phyloP scores from a whole-genome alignment of 2,329 filamentous ascomycete genomes.

The Botryotinia globosa region DNA sequence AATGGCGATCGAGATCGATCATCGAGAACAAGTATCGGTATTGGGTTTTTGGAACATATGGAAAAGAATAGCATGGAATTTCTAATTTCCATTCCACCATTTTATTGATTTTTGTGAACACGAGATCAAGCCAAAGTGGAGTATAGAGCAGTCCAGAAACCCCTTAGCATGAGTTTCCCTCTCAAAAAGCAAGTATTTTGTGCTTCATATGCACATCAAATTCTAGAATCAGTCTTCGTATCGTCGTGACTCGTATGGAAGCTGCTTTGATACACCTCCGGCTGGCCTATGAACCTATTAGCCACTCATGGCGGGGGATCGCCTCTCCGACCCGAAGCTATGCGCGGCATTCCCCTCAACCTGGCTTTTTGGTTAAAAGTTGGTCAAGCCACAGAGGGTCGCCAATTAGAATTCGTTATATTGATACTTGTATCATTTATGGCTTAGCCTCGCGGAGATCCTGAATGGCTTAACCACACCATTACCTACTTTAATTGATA shows the following conservation, averaged over 20 bases:
- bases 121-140: neutral
- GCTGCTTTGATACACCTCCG: neutral
- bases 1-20: neutral
- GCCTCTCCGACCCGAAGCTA: neutral
- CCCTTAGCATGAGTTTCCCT: neutral
- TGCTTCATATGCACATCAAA: neutral
- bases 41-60: neutral
- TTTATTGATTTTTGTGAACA: neutral
- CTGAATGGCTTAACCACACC: neutral
- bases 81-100: neutral
- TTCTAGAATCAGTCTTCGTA: neutral
- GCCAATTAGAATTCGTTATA: neutral
- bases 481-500: neutral
- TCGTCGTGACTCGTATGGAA: neutral
- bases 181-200: neutral
- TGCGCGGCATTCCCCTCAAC: neutral
- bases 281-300: neutral
- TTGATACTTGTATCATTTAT: neutral
- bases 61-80: neutral
- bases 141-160: neutral
- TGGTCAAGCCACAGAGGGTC: conserved; percentile 2
- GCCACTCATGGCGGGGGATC: conserved; percentile 7
- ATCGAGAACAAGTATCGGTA: neutral
- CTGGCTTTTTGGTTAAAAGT: neutral
- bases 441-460: neutral